Evolutionary conservation across 2,329 filamentous ascomycete genomes (phyloP).

Genomic region (Magnaporthiopsis rhizophila): DNA sequence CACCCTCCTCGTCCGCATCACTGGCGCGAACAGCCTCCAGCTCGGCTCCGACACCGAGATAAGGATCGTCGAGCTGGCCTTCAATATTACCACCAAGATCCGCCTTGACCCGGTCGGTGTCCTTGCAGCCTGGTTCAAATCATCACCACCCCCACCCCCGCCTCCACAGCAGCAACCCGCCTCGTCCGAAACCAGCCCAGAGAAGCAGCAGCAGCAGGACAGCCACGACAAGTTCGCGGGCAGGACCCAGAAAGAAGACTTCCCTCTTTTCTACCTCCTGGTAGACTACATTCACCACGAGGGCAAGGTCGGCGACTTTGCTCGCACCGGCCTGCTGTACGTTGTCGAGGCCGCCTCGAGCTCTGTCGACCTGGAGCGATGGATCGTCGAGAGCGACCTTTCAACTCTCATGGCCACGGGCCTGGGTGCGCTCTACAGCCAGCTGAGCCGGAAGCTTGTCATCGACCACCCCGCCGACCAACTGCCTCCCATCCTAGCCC

Average conservation of each 20-base stretch:
- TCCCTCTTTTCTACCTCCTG: constrained; percentile 89
- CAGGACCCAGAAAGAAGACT: constrained; percentile 81
- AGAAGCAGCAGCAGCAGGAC: constrained; percentile 37
- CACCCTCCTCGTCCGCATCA: constrained; percentile 73
- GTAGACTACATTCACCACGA: constrained; percentile 97
- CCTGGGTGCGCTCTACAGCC: constrained; percentile 66
- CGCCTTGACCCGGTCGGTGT: constrained; percentile 72
- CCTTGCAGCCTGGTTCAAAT: constrained; percentile 84
- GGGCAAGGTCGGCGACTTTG: constrained; percentile 91
- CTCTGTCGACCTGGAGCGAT: constrained; percentile 77
- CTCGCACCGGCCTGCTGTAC: constrained; percentile 85
- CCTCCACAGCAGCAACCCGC: constrained; percentile 13
- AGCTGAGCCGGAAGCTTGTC: constrained; percentile 68
- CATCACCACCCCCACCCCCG: constrained; percentile 17
- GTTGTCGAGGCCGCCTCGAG: constrained; percentile 89
- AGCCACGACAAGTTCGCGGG: constrained; percentile 77
- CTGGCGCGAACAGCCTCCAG: constrained; percentile 64
- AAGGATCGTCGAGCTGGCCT: constrained; percentile 84
- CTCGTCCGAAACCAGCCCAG: constrained; percentile 15
- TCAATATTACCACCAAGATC: constrained; percentile 96
- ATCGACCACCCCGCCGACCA: constrained; percentile 68
- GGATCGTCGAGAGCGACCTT: constrained; percentile 94
- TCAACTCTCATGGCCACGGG: constrained; percentile 97
- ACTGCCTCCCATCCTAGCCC: constrained; percentile 72
- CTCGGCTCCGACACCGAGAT: constrained; percentile 75